Evolutionary conservation across 176 grass and related monocot species (phyloP).

Genomic region (Rhipidocladum racemiflorum): DNA sequence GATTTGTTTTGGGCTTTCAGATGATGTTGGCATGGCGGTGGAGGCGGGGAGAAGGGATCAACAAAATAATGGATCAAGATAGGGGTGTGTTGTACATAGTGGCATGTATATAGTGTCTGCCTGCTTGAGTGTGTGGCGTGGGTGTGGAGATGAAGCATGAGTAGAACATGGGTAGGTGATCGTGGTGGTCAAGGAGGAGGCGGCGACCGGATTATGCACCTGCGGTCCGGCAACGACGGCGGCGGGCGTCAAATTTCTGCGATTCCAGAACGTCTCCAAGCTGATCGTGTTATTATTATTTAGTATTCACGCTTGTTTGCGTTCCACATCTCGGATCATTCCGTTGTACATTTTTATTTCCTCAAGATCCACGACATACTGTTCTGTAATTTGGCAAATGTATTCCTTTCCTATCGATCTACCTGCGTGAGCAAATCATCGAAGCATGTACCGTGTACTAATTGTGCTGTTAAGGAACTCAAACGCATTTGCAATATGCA

Average conservation of each 20-base stretch:
- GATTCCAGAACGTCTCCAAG: conserved; percentile 18
- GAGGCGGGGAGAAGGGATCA: background rate
- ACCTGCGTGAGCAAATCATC: background rate
- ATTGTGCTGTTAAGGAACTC: conserved; percentile 11
- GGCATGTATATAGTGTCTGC: conserved; percentile 13
- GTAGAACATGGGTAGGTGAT: background rate
- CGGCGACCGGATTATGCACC: background rate
- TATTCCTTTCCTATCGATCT: background rate
- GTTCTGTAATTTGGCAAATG: background rate
- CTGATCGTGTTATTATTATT: background rate
- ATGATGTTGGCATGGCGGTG: conserved; percentile 2
- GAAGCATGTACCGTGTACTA: conserved; percentile 9
- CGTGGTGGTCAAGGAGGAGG: background rate
- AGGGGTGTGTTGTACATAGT: background rate
- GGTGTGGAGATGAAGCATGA: background rate
- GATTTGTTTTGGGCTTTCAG: conserved; percentile 56
- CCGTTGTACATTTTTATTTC: background rate
- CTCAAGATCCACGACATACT: background rate
- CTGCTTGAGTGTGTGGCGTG: background rate
- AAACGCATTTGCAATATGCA: background rate
- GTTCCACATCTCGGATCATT: background rate
- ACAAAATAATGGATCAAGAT: background rate
- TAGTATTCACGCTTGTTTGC: background rate
- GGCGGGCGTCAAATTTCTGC: conserved; percentile 13
- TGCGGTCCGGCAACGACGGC: background rate